Evolutionary conservation across 2,329 filamentous ascomycete genomes (phyloP).

Genomic region (Ophiostoma quercus): DNA sequence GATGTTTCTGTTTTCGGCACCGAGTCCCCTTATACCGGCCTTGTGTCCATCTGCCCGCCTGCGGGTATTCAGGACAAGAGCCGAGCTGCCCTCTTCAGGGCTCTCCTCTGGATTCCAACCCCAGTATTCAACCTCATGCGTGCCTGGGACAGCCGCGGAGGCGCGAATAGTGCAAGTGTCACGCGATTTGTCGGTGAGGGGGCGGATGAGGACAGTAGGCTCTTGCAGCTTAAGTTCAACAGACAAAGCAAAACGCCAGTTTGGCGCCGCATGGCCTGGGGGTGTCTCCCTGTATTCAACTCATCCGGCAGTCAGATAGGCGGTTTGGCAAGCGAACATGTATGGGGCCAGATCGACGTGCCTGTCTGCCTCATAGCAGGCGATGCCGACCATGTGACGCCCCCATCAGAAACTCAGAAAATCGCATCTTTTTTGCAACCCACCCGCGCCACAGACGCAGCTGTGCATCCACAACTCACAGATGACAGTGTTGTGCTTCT

Average conservation of each 20-base stretch:
- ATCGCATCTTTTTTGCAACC: constrained; percentile 31
- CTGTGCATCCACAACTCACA: not conserved
- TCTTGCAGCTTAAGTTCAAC: constrained; percentile 70
- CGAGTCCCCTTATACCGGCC: constrained; percentile 48
- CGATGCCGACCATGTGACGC: constrained; percentile 67
- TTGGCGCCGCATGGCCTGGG: constrained; percentile 75
- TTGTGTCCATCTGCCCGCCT: constrained; percentile 77
- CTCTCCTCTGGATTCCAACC: constrained; percentile 62
- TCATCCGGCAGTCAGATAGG: constrained; percentile 46
- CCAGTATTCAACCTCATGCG: constrained; percentile 72
- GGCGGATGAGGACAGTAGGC: constrained; percentile 60
- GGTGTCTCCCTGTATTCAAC: constrained; percentile 58
- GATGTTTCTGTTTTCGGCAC: too few relatives aligned
- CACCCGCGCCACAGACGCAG: not conserved
- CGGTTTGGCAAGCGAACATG: constrained; percentile 62
- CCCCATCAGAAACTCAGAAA: constrained; percentile 34
- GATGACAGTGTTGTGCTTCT: not conserved
- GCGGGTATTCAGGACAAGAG: constrained; percentile 56
- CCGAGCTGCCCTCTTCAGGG: constrained; percentile 47
- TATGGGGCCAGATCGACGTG: constrained; percentile 67
- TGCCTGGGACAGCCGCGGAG: constrained; percentile 72
- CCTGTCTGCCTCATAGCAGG: constrained; percentile 77
- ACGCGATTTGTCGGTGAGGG: constrained; percentile 65
- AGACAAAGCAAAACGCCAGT: constrained; percentile 75
- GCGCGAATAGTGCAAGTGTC: constrained; percentile 71